Percentiles rank a stretch among this genome's conserved stretches.
Conservation (phyloP, 2,329 filamentous ascomycete species). For the Raffaelea ambrosiae region DNA sequence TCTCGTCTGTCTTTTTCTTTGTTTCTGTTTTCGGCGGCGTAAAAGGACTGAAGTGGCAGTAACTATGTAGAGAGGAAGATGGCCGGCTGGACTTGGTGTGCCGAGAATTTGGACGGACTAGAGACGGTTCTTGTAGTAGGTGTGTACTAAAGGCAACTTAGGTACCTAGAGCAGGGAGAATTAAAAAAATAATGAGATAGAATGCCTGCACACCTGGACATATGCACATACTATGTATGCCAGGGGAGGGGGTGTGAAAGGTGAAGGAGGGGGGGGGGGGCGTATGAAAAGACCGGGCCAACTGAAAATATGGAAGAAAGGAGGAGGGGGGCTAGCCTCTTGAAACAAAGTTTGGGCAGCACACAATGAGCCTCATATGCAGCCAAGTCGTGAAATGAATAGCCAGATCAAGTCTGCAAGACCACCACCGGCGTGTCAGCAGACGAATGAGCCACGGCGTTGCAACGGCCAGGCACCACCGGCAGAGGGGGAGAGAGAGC, state of each 20-base stretch:
- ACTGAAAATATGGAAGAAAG: not conserved
- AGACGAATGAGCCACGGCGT: no score
- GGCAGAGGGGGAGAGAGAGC: no score
- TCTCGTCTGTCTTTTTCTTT: not conserved
- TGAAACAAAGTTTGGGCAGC: no score
- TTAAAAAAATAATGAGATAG: not conserved
- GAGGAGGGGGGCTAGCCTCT: not conserved
- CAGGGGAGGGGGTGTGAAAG: not conserved
- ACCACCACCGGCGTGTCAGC: no score
- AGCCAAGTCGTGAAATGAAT: no score
- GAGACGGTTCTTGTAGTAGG: slow-evolving; percentile 7
- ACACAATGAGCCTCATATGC: no score
- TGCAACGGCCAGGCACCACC: no score
- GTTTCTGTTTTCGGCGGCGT: no score
- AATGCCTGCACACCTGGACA: not conserved
- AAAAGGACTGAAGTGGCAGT: no score
- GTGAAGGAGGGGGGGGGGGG: not conserved
- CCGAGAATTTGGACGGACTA: slow-evolving; percentile 1
- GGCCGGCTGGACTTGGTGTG: no score
- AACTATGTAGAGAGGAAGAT: not conserved
- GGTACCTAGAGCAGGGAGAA: not conserved
- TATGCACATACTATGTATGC: not conserved
- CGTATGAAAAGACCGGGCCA: not conserved
- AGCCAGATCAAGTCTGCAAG: no score
- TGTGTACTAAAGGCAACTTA: no score